Conservation (phyloP, 805 yeast genomes). For the Metschnikowia colocasiae region DNA sequence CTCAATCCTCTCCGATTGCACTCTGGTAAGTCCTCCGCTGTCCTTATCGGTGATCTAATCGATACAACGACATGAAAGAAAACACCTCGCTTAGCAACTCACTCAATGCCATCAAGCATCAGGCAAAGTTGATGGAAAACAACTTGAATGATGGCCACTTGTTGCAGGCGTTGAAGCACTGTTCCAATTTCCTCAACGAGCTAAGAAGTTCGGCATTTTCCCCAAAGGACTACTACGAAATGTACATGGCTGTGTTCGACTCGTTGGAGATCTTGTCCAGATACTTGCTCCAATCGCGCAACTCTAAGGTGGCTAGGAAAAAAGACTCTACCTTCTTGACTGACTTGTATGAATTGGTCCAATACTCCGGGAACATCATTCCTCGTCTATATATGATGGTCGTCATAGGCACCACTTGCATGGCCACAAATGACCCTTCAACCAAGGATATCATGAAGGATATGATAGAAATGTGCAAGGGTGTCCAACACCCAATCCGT, state of each 20-base stretch:
- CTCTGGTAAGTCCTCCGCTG: not conserved
- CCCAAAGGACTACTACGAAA: constrained; percentile 91
- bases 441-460: constrained; percentile 85
- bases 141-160: constrained; percentile 63
- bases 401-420: constrained; percentile 87
- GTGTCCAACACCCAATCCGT: constrained; percentile 91
- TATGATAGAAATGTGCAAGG: constrained; percentile 96
- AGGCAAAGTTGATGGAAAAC: constrained; percentile 71
- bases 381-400: constrained; percentile 94
- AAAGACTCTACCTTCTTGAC: constrained; percentile 48
- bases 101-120: constrained; percentile 54
- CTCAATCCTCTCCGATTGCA: not conserved
- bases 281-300: constrained; percentile 64
- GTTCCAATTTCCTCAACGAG: constrained; percentile 77
- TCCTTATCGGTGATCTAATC: not conserved
- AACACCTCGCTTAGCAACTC: constrained; percentile 18
- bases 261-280: constrained; percentile 65
- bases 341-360: constrained; percentile 90
- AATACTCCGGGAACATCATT: constrained; percentile 88
- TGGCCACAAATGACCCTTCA: constrained; percentile 76
- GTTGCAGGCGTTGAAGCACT: constrained; percentile 85
- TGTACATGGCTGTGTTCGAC: constrained; percentile 81
- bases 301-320: constrained; percentile 48
- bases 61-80: constrained; percentile 8
- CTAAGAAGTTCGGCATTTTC: constrained; percentile 68